Percentiles rank a stretch among this genome's conserved stretches.
phyloP scores from a whole-genome alignment of 2,329 filamentous ascomycete species.

The Paraconiothyrium brasiliense region DNA sequence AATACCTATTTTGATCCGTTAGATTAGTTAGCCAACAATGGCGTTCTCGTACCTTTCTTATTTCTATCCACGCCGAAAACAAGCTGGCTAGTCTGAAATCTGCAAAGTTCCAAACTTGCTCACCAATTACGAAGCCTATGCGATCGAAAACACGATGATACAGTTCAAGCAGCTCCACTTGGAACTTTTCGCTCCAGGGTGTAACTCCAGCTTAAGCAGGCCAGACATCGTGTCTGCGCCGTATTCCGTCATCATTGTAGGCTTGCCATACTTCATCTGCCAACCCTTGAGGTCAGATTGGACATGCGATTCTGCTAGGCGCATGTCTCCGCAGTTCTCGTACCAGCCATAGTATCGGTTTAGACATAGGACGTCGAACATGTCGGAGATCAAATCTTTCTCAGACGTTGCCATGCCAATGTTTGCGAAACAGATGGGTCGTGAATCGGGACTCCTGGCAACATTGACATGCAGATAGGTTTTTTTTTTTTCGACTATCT shows the following conservation, averaged over 20 bases:
- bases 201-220: slow-evolving; percentile 10
- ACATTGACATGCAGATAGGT: slow-evolving; percentile 16
- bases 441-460: slow-evolving; percentile 15
- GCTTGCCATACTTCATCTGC: slow-evolving; percentile 21
- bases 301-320: slow-evolving; percentile 15
- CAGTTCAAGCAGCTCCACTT: slow-evolving; percentile 10
- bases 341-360: slow-evolving; percentile 27
- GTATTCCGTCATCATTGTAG: slow-evolving; percentile 24
- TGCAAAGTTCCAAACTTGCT: slow-evolving; percentile 24
- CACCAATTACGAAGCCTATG: slow-evolving; percentile 14
- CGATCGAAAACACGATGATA: slow-evolving; percentile 24
- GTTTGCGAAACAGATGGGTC: slow-evolving; percentile 23
- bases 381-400: slow-evolving; percentile 18
- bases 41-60: slow-evolving; percentile 13
- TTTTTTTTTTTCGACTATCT: slow-evolving; percentile 15
- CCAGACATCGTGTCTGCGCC: slow-evolving; percentile 23
- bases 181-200: slow-evolving; percentile 24
- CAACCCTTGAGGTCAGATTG: slow-evolving; percentile 17
- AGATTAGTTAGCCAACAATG: too few species aligned
- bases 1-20: neutral
- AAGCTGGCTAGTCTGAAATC: slow-evolving; percentile 21
- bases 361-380: slow-evolving; percentile 23
- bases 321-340: slow-evolving; percentile 19
- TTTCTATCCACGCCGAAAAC: slow-evolving; percentile 22
- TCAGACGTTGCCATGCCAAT: slow-evolving; percentile 18